A percentile compares a stretch with the other conserved stretches of the same genome.
phyloP scores from a whole-genome alignment of 148 eudicot species.

The Euryodendron excelsum region DNA sequence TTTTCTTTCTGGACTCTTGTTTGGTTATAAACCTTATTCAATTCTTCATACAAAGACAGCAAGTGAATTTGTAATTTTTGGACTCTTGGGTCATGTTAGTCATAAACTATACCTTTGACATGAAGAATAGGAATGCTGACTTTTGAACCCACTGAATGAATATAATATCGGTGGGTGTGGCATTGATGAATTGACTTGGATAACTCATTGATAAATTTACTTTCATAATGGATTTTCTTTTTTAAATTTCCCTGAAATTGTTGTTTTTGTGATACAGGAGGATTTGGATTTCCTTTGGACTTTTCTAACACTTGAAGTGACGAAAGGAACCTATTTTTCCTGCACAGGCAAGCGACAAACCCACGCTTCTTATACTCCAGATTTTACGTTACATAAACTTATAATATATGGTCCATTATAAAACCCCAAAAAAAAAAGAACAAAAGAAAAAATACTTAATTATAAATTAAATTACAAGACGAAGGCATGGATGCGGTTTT shows the following conservation, averaged over 20 bases:
- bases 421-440: not conserved
- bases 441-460: slow-evolving; percentile 9
- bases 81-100: not conserved
- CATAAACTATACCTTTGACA: not conserved
- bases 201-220: not conserved
- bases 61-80: no score
- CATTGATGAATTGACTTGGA: not conserved
- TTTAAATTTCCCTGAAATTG: not conserved
- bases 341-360: slow-evolving; percentile 23
- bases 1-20: not conserved
- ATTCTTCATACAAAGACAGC: no score
- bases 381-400: not conserved
- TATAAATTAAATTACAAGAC: slow-evolving; percentile 11
- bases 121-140: not conserved
- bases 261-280: slow-evolving; percentile 23
- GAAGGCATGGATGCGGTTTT: slow-evolving; percentile 55
- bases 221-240: not conserved
- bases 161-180: not conserved
- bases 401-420: slow-evolving; percentile 18
- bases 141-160: not conserved
- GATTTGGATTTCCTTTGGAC: slow-evolving; percentile 30
- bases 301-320: slow-evolving; percentile 24
- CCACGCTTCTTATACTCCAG: slow-evolving; percentile 19
- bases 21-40: no score
- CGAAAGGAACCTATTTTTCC: slow-evolving; percentile 21